phyloP scores from a whole-genome alignment of 805 yeast genomes.

The Wickerhamiella galacta region DNA sequence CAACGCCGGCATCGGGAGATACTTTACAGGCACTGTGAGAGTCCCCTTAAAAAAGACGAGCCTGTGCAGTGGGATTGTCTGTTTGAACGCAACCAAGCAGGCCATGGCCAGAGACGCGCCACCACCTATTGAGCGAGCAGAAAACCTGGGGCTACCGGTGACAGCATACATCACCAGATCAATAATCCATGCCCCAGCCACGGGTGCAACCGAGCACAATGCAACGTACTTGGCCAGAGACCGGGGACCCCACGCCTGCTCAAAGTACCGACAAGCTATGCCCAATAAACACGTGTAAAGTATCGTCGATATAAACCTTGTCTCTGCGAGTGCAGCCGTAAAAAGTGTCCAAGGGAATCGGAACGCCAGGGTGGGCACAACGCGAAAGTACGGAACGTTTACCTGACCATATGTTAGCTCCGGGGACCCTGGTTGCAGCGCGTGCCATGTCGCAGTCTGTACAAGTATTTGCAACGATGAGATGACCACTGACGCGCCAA shows the following conservation, averaged over 20 bases:
- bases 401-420: not conserved
- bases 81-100: slow-evolving; percentile 44
- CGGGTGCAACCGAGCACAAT: slow-evolving; percentile 27
- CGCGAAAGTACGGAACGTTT: not conserved
- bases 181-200: slow-evolving; percentile 20
- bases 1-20: slow-evolving; percentile 17
- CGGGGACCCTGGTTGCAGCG: not conserved
- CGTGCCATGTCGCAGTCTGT: not conserved
- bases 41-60: slow-evolving; percentile 30
- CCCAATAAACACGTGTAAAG: slow-evolving; percentile 23
- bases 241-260: slow-evolving; percentile 43
- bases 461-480: not conserved
- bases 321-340: slow-evolving; percentile 31
- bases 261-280: slow-evolving; percentile 43
- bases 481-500: not conserved
- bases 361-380: not conserved
- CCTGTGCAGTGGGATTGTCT: slow-evolving; percentile 43
- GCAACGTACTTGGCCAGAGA: slow-evolving; percentile 27
- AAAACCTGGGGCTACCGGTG: not conserved
- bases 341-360: slow-evolving; percentile 28
- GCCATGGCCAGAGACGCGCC: slow-evolving; percentile 36
- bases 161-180: not conserved
- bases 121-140: slow-evolving; percentile 25
- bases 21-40: slow-evolving; percentile 21
- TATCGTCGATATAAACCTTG: slow-evolving; percentile 23